phyloP scores from a whole-genome alignment of 1,139 yeast species.

The Pichia sp. region DNA sequence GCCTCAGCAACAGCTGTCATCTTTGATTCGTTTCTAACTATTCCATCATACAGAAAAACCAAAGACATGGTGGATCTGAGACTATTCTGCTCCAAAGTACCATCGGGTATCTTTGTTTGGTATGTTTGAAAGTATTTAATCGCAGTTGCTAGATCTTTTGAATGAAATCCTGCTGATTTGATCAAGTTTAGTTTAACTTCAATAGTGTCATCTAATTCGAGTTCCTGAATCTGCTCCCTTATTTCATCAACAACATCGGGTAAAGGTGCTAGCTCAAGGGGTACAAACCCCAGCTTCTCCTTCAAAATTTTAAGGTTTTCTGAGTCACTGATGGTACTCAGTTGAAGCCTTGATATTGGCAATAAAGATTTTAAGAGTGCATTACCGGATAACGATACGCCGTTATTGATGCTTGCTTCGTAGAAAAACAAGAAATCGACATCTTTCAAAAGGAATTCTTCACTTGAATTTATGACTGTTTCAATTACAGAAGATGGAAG shows the following conservation, averaged over 20 bases:
- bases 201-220: conserved; percentile 17
- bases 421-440: conserved; percentile 19
- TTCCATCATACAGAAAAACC: conserved; percentile 37
- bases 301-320: conserved; percentile 12
- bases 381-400: conserved; percentile 14
- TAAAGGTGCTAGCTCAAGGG: conserved; percentile 10
- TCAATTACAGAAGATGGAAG: conserved; percentile 14
- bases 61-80: conserved; percentile 32
- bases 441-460: conserved; percentile 12
- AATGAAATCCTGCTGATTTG: conserved; percentile 21
- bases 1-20: conserved; percentile 41
- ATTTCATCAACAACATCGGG: conserved; percentile 14
- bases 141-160: conserved; percentile 33
- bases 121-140: conserved; percentile 43
- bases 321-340: conserved; percentile 7
- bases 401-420: conserved; percentile 15
- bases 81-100: conserved; percentile 32
- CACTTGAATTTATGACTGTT: conserved; percentile 4
- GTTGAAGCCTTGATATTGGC: conserved; percentile 21
- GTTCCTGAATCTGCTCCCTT: conserved; percentile 15
- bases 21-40: conserved; percentile 30
- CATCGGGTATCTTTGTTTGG: conserved; percentile 30
- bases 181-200: conserved; percentile 24
- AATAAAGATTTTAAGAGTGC: conserved; percentile 14
- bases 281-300: conserved; percentile 1